Conservation (phyloP, 2,329 filamentous ascomycete genomes). For the Epichloe hybrida region DNA sequence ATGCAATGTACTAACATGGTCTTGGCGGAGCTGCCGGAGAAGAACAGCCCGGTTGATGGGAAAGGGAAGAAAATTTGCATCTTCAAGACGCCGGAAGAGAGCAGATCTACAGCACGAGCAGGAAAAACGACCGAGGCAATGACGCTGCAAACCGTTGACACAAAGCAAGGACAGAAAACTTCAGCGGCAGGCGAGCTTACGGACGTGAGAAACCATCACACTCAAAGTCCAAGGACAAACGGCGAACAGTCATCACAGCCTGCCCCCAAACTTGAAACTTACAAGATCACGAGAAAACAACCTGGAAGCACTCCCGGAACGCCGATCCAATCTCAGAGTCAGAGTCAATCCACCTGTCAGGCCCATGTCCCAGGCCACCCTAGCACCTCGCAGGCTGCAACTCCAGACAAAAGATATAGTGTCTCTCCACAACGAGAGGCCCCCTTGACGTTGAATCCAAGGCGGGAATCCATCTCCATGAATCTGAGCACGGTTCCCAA, state of each 20-base stretch:
- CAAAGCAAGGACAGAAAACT: background rate
- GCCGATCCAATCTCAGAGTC: background rate
- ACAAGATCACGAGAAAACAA: constrained; percentile 10
- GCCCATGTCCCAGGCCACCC: constrained; percentile 7
- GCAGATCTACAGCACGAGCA: background rate
- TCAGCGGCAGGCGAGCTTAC: background rate
- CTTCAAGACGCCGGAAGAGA: constrained; percentile 8
- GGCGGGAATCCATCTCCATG: constrained; percentile 10
- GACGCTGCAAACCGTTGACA: background rate
- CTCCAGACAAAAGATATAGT: constrained; percentile 5
- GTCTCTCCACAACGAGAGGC: constrained; percentile 14
- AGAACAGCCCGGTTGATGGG: constrained; percentile 16
- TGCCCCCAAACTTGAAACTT: background rate
- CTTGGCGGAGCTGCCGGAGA: constrained; percentile 26
- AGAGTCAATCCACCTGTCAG: constrained; percentile 4
- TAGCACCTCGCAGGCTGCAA: background rate
- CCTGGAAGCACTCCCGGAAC: background rate
- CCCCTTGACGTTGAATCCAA: constrained; percentile 12
- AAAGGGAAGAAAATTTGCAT: background rate
- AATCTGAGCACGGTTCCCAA: constrained; percentile 10
- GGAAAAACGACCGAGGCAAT: background rate
- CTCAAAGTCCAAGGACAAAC: background rate
- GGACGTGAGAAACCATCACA: background rate
- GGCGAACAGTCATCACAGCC: background rate
- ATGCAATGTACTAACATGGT: constrained; percentile 7